Evolutionary conservation across 192 early-diverging fungal species (phyloP).

Genomic region (Umbelopsis ramanniana): DNA sequence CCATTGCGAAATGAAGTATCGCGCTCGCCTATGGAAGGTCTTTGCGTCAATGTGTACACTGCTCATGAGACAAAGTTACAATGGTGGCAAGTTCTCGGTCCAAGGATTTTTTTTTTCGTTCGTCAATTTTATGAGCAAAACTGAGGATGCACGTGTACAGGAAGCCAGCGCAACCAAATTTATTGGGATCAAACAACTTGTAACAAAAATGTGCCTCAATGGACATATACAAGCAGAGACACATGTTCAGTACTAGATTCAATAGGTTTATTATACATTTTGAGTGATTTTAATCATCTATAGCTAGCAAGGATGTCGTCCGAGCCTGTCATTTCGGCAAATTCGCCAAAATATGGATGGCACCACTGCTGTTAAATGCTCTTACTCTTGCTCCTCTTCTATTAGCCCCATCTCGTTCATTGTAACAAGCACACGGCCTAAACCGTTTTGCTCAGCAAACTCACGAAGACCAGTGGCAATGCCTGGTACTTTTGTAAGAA

Average conservation of each 20-base stretch:
- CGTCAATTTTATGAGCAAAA: slow-evolving; percentile 1
- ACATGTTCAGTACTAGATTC: no score
- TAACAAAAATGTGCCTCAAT: no score
- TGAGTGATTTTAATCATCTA: neutral
- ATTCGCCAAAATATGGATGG: no score
- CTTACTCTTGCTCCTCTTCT: slow-evolving; percentile 20
- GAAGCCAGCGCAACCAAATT: no score
- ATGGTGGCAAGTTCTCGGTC: neutral
- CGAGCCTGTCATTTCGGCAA: no score
- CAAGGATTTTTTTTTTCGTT: slow-evolving; percentile 14
- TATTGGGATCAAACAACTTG: no score
- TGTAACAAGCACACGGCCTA: slow-evolving; percentile 15
- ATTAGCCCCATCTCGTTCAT: slow-evolving; percentile 30
- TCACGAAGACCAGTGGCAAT: slow-evolving; percentile 25
- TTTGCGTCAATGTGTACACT: slow-evolving; percentile 46
- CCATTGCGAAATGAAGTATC: slow-evolving; percentile 42
- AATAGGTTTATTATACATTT: neutral
- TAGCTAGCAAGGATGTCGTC: neutral
- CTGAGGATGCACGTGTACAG: neutral
- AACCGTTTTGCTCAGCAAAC: slow-evolving; percentile 27
- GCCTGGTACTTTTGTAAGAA: slow-evolving; percentile 24
- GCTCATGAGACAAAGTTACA: slow-evolving; percentile 20
- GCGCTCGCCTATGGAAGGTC: slow-evolving; percentile 48
- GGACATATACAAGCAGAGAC: no score
- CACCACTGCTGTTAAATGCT: neutral